Base-by-base conservation (phyloP, 1,284 basidiomycete genomes). In the Trametes versicolor region DNA sequence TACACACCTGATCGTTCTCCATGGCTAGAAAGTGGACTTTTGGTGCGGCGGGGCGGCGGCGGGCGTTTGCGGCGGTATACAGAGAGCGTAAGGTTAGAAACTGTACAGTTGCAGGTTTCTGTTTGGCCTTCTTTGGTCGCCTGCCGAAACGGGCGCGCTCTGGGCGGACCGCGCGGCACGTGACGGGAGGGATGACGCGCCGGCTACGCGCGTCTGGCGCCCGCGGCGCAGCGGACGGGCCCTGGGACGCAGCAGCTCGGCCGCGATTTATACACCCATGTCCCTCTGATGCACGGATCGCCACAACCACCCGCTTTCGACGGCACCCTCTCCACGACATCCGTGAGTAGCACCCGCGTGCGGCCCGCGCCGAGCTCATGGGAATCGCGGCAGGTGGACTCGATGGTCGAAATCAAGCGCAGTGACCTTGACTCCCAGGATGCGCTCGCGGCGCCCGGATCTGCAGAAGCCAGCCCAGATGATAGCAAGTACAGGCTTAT, bases 351-450 rank as follows among this genome's bases (percentile, higher is more conserved):
- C 36, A 15, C n/a, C 2, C 49, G 34, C 60, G 43, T 52, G 27
- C 23, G 41, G 32, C 29, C 41, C 32, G 32, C 57, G 17, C n/a
- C n/a, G 52, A 41, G 25, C 65, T 63, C 15, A 67, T 48, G 51
- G 43, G 48, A 39, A 34, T 36, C 27, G 34, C 34, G 50, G 50
- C 65, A 87, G 86, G 80, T 80, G 27, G 90, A 84, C 66, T 91
- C 89, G 54, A 94, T 93, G 92, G 92, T 94, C 63, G 91, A 93
- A 79, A 93, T 94, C 73, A 89, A 85, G 74, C 85, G 79, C 67
- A 47, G 71, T 37, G 73, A 73, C 71, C 64, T 75, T 63, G 47
- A 39, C 47, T 59, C 65, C 25, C 66, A 68, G 62, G 56, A 68
- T 63, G 60, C 64, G 50, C 61, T 70, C 66, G 68, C 74, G 60